These are phyloP conservation scores for Ganoderma meredithae DNA, from an alignment of 1,284 basidiomycete genomes.

Conservation along the genomic window DNA sequence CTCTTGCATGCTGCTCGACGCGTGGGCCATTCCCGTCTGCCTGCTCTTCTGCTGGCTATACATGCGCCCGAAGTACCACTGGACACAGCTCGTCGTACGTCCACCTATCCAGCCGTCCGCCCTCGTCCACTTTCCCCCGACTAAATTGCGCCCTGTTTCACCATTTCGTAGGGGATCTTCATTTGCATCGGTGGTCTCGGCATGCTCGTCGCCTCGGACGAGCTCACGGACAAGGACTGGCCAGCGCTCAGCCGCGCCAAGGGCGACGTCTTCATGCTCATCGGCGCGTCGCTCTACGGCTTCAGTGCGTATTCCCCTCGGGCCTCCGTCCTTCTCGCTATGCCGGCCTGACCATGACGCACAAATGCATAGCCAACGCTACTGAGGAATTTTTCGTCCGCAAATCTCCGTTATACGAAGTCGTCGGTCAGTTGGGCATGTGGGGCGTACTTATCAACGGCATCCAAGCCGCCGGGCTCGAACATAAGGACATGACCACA, in stretches of 20 bases:
- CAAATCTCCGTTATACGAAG: slow-evolving; percentile 82
- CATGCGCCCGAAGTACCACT: slow-evolving; percentile 81
- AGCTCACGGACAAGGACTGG: slow-evolving; percentile 75
- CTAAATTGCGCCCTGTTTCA: neutral
- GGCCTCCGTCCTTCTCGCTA: neutral
- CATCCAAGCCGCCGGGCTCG: slow-evolving; percentile 77
- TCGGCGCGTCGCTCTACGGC: slow-evolving; percentile 85
- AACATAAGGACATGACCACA: slow-evolving; percentile 69
- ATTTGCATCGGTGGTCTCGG: slow-evolving; percentile 81
- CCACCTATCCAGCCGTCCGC: slow-evolving; percentile 1
- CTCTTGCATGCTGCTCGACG: slow-evolving; percentile 88
- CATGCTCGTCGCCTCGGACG: slow-evolving; percentile 77
- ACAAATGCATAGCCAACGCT: slow-evolving; percentile 67
- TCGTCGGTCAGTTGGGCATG: slow-evolving; percentile 86
- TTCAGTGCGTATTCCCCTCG: slow-evolving; percentile 62
- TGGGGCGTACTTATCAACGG: slow-evolving; percentile 84
- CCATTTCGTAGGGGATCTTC: slow-evolving; percentile 62
- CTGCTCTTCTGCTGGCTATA: slow-evolving; percentile 84
- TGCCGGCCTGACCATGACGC: neutral
- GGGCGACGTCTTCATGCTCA: slow-evolving; percentile 88
- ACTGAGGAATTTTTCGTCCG: slow-evolving; percentile 89
- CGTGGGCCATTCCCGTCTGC: slow-evolving; percentile 89
- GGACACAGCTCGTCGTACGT: slow-evolving; percentile 79
- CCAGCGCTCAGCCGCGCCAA: slow-evolving; percentile 70
- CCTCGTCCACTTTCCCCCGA: neutral